Conservation (phyloP, 148 eudicot genomes). For the Rhododendron ovatum region DNA sequence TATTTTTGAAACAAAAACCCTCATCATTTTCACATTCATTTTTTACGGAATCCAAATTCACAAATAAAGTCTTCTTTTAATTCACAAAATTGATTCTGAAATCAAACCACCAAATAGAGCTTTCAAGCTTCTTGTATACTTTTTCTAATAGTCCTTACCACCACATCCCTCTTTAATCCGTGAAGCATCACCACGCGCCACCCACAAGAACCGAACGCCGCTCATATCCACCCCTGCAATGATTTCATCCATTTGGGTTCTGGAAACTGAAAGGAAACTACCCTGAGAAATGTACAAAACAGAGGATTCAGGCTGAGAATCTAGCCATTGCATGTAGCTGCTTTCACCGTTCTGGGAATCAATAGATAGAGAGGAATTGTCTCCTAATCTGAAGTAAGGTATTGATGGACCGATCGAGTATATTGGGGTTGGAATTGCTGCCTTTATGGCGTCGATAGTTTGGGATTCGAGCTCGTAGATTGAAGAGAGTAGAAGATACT, state of each 20-base stretch:
- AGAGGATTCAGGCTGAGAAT: slow-evolving; percentile 20
- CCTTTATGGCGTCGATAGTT: slow-evolving; percentile 15
- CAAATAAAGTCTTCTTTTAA: neutral
- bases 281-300: slow-evolving; percentile 16
- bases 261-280: slow-evolving; percentile 15
- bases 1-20: neutral
- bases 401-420: slow-evolving; percentile 25
- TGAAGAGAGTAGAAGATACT: slow-evolving; percentile 27
- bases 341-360: neutral
- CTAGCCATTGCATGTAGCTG: slow-evolving; percentile 40
- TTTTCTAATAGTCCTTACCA: neutral
- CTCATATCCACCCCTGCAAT: slow-evolving; percentile 4
- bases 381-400: slow-evolving; percentile 34
- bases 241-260: slow-evolving; percentile 16
- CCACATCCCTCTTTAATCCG: neutral
- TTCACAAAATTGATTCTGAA: neutral
- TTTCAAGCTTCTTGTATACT: neutral
- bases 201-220: slow-evolving; percentile 12
- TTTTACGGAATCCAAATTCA: neutral
- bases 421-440: slow-evolving; percentile 4
- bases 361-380: neutral
- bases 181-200: slow-evolving; percentile 10
- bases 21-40: neutral
- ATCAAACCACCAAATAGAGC: neutral
- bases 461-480: slow-evolving; percentile 28